phyloP scores from a whole-genome alignment of 495 filamentous ascomycete species.

The Darksidea phi region DNA sequence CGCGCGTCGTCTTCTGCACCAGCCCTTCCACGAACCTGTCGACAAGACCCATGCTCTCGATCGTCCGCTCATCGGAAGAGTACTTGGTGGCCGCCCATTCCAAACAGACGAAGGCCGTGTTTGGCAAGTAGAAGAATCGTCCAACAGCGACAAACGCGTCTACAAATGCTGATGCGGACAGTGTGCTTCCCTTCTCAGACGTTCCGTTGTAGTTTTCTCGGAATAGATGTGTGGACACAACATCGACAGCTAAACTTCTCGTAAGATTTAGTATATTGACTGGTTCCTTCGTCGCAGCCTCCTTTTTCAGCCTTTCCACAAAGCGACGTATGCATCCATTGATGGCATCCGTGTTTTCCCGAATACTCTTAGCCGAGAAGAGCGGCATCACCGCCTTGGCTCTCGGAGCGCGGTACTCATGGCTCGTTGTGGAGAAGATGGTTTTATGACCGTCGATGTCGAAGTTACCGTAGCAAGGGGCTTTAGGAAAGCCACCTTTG shows the following conservation, averaged over 20 bases:
- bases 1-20: conserved; percentile 34
- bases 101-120: conserved; percentile 42
- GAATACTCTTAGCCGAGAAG: conserved; percentile 48
- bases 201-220: conserved; percentile 11
- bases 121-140: conserved; percentile 50
- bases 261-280: conserved; percentile 48
- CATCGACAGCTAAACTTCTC: conserved; percentile 50
- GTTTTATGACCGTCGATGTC: conserved; percentile 52
- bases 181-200: conserved; percentile 1
- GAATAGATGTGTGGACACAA: conserved; percentile 50
- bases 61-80: conserved; percentile 32
- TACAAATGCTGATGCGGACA: conserved; percentile 33
- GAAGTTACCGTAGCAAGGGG: conserved; percentile 45
- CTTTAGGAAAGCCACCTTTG: conserved; percentile 17
- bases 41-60: conserved; percentile 42
- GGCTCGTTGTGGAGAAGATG: conserved; percentile 52
- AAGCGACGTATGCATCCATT: conserved; percentile 43
- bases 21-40: conserved; percentile 45
- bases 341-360: conserved; percentile 43
- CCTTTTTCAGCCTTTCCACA: conserved; percentile 42
- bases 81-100: conserved; percentile 40
- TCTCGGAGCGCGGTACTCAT: conserved; percentile 44
- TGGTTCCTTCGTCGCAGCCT: neutral
- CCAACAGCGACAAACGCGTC: conserved; percentile 51
- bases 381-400: conserved; percentile 52